Evolutionary conservation across 306 rosid species (phyloP).

Genomic region (Sindora glabra): DNA sequence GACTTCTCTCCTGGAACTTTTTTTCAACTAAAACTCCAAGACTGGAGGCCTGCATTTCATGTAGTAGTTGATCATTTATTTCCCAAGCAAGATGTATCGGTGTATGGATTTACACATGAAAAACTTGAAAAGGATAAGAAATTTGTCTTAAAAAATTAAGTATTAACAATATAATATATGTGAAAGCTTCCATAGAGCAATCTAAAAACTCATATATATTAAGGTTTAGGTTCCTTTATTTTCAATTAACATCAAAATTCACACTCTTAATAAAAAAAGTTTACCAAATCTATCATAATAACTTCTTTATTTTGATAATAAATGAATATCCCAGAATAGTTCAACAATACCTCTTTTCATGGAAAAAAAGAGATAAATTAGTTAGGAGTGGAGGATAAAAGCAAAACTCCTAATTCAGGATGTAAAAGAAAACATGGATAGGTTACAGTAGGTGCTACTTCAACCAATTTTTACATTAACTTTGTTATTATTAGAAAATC

Average conservation of each 20-base stretch:
- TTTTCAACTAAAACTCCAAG: constrained; percentile 46
- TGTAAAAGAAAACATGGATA: too few relatives aligned
- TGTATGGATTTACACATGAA: constrained; percentile 27
- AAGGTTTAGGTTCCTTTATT: constrained; percentile 51
- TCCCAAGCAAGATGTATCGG: constrained; percentile 52
- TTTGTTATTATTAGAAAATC: too few relatives aligned
- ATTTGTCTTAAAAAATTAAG: constrained; percentile 8
- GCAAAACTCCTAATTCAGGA: too few relatives aligned
- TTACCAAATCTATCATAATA: too few relatives aligned
- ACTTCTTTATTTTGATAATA: too few relatives aligned
- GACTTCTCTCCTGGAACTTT: constrained; percentile 36
- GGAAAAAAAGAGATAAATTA: too few relatives aligned
- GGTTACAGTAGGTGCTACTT: too few relatives aligned
- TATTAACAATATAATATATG: constrained; percentile 16
- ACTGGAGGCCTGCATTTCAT: constrained; percentile 62
- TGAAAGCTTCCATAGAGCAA: constrained; percentile 66
- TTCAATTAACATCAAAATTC: constrained; percentile 31
- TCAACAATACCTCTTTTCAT: too few relatives aligned
- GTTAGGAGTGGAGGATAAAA: too few relatives aligned
- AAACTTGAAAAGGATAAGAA: constrained; percentile 40
- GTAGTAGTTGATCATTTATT: constrained; percentile 57
- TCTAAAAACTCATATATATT: constrained; percentile 48
- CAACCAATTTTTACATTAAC: too few relatives aligned
- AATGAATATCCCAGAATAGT: too few relatives aligned
- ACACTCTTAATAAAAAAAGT: constrained; percentile 2